A percentile compares a stretch with the other conserved stretches of the same genome.
phyloP scores from a whole-genome alignment of 2,329 filamentous ascomycete species.

The Colletotrichum liriopes region DNA sequence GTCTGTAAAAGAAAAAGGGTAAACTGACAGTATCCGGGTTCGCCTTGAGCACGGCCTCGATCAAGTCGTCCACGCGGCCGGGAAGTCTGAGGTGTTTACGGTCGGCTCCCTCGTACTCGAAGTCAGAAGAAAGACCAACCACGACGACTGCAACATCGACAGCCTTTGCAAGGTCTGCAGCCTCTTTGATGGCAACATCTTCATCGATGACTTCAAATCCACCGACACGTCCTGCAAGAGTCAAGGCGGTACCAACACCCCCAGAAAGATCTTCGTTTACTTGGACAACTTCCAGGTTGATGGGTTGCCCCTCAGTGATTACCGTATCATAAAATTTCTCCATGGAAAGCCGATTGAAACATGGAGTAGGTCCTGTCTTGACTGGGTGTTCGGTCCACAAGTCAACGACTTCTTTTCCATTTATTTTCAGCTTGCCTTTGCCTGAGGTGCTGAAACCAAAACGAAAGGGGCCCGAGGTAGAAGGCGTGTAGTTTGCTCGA shows the following conservation, averaged over 20 bases:
- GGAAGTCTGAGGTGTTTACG: constrained; percentile 85
- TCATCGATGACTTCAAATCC: constrained; percentile 71
- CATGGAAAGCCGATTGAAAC: constrained; percentile 43
- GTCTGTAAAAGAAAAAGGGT: too few relatives aligned
- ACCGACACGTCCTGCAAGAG: constrained; percentile 64
- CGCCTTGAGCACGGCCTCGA: constrained; percentile 74
- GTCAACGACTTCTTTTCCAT: constrained; percentile 48
- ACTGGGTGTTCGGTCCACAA: constrained; percentile 43
- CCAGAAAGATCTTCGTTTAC: constrained; percentile 46
- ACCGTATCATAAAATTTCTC: constrained; percentile 34
- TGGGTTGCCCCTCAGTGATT: constrained; percentile 15
- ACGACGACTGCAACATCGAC: constrained; percentile 85
- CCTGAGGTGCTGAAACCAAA: constrained; percentile 44
- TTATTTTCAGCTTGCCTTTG: constrained; percentile 47
- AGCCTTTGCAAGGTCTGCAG: constrained; percentile 76
- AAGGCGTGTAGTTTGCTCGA: constrained; percentile 29
- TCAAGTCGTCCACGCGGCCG: constrained; percentile 78
- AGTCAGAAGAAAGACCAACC: constrained; percentile 84
- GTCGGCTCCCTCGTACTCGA: constrained; percentile 86
- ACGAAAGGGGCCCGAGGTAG: constrained; percentile 26
- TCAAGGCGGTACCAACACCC: constrained; percentile 45
- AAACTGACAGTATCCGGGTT: constrained; percentile 74
- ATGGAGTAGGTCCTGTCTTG: constrained; percentile 41
- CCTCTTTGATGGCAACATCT: constrained; percentile 73
- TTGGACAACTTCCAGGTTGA: constrained; percentile 35